phyloP scores from a whole-genome alignment of 192 early-diverging fungal genomes.

The Entomortierella chlamydospora region DNA sequence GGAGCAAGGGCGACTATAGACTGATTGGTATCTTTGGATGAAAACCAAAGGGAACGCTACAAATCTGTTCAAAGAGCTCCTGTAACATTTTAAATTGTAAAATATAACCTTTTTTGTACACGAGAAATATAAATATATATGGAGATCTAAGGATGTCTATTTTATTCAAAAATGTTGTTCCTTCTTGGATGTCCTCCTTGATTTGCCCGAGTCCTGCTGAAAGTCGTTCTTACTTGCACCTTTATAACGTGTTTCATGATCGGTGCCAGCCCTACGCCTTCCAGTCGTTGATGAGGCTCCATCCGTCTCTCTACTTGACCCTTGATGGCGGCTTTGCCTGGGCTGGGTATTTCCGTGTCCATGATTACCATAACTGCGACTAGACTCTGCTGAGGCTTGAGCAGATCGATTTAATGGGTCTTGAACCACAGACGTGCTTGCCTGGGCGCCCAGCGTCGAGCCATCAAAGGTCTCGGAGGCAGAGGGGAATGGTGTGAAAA shows the following conservation, averaged over 20 bases:
- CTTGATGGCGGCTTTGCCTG: constrained; percentile 11
- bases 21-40: background rate
- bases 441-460: constrained; percentile 5
- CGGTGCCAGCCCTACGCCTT: constrained; percentile 17
- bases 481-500: constrained; percentile 26
- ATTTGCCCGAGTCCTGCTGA: constrained; percentile 3
- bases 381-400: background rate
- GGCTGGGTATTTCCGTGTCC: background rate
- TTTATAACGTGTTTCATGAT: constrained; percentile 23
- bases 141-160: background rate
- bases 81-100: background rate
- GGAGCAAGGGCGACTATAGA: constrained; percentile 49
- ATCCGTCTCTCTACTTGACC: background rate
- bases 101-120: background rate
- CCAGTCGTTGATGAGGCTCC: background rate
- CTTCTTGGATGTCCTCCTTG: constrained; percentile 5
- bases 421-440: background rate
- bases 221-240: constrained; percentile 5
- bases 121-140: background rate
- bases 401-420: constrained; percentile 2
- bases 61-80: background rate
- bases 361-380: background rate
- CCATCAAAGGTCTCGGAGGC: background rate
- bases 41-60: too few species aligned
- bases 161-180: constrained; percentile 7